A percentile compares a stretch with the other conserved stretches of the same genome.
Evolutionary conservation across 495 filamentous ascomycete genomes (phyloP).

Genomic region (Talaromyces nanjingensis): DNA sequence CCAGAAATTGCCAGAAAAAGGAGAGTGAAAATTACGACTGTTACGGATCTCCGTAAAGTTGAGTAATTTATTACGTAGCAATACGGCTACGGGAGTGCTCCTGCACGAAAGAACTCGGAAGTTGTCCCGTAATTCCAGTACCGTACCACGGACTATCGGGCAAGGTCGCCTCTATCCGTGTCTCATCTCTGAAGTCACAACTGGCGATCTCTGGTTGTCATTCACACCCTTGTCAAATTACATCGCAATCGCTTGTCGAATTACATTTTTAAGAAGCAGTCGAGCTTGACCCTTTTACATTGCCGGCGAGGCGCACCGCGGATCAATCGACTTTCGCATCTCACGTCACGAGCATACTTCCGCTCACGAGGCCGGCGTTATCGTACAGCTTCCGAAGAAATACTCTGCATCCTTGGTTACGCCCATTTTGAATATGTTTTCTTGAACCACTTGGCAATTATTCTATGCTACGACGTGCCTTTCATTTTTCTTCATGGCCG

Average conservation of each 20-base stretch:
- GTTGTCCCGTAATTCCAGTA: background rate
- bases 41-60: background rate
- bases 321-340: background rate
- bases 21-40: background rate
- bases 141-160: background rate
- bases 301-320: background rate
- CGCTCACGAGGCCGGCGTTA: background rate
- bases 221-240: background rate
- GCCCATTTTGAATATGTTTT: background rate
- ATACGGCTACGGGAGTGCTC: background rate
- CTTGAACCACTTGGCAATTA: background rate
- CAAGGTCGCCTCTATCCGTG: constrained; percentile 3
- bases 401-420: background rate
- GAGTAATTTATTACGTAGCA: background rate
- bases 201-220: background rate
- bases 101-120: background rate
- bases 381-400: background rate
- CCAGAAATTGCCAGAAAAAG: background rate
- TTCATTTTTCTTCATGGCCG: constrained; percentile 6
- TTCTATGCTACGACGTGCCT: background rate
- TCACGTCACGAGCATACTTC: background rate
- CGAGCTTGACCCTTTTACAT: background rate
- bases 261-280: background rate
- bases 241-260: background rate
- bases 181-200: constrained; percentile 2